Percentiles rank a stretch among this genome's conserved stretches.
Conservation (phyloP, 768 basidiomycete species). For the Tricholomella constricta region DNA sequence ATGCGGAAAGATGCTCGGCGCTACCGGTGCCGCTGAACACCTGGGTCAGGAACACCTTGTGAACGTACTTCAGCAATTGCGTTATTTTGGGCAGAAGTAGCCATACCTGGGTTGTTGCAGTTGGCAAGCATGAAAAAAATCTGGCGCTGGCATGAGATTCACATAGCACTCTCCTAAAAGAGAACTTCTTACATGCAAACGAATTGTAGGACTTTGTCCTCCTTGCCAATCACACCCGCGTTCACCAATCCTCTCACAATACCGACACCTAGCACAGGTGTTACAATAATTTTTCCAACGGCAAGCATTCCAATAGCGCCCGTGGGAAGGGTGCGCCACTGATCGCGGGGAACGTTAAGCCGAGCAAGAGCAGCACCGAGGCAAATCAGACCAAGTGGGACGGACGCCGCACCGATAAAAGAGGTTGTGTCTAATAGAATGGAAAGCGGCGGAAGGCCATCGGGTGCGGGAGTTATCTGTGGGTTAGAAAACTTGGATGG, state of each 20-base stretch:
- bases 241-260: constrained; percentile 53
- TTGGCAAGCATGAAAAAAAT: constrained; percentile 62
- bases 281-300: constrained; percentile 53
- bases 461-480: constrained; percentile 48
- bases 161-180: not conserved
- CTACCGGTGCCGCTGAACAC: constrained; percentile 66
- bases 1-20: constrained; percentile 61
- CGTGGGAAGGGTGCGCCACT: constrained; percentile 45
- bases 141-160: constrained; percentile 31
- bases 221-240: constrained; percentile 45
- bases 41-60: constrained; percentile 65
- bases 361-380: constrained; percentile 61
- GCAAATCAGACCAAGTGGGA: constrained; percentile 55
- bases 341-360: constrained; percentile 48
- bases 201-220: constrained; percentile 63
- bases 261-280: constrained; percentile 62
- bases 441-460: constrained; percentile 57
- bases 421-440: constrained; percentile 49
- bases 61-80: not conserved
- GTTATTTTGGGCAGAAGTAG: not conserved
- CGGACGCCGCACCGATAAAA: constrained; percentile 55
- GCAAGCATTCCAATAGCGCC: constrained; percentile 58
- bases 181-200: constrained; percentile 61
- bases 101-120: constrained; percentile 57
- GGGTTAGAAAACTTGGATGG: constrained; percentile 19